phyloP scores from a whole-genome alignment of 805 yeast genomes.

The Blastobotrys parvus region DNA sequence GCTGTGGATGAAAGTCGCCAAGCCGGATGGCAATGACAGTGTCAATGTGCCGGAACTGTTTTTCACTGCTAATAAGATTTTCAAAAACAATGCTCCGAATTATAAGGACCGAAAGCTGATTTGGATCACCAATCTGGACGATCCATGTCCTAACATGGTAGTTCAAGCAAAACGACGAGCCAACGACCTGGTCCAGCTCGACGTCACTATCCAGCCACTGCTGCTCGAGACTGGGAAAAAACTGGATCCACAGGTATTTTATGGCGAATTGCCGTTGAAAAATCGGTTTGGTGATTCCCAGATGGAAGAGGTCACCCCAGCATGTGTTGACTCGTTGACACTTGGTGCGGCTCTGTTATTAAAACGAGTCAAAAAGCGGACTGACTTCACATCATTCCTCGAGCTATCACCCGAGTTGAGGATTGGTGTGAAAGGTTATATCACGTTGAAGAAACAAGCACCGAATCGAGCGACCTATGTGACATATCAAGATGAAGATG shows the following conservation, averaged over 20 bases:
- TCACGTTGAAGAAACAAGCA: slow-evolving; percentile 49
- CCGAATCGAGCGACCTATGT: slow-evolving; percentile 43
- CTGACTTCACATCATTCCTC: slow-evolving; percentile 54
- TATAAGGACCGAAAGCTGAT: slow-evolving; percentile 54
- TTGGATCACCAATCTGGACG: slow-evolving; percentile 67
- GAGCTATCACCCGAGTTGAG: slow-evolving; percentile 46
- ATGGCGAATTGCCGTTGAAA: slow-evolving; percentile 38
- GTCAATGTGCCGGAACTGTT: slow-evolving; percentile 39
- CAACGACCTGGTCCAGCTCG: slow-evolving; percentile 51
- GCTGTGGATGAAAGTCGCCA: slow-evolving; percentile 16
- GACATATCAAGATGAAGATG: slow-evolving; percentile 44
- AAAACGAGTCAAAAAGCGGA: slow-evolving; percentile 41
- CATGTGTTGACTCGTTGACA: not conserved
- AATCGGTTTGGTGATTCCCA: not conserved
- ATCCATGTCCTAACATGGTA: slow-evolving; percentile 44
- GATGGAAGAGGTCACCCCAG: not conserved
- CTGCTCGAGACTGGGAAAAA: slow-evolving; percentile 43
- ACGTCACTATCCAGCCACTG: slow-evolving; percentile 53
- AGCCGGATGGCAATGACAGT: slow-evolving; percentile 15
- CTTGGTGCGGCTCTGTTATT: not conserved
- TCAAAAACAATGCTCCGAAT: slow-evolving; percentile 33
- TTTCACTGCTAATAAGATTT: slow-evolving; percentile 46
- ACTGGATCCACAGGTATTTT: too few relatives aligned
- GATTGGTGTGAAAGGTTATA: slow-evolving; percentile 65
- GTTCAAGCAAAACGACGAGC: slow-evolving; percentile 42